Evolutionary conservation across 2,329 filamentous ascomycete species (phyloP).

Genomic region (Fusarium penzigii): DNA sequence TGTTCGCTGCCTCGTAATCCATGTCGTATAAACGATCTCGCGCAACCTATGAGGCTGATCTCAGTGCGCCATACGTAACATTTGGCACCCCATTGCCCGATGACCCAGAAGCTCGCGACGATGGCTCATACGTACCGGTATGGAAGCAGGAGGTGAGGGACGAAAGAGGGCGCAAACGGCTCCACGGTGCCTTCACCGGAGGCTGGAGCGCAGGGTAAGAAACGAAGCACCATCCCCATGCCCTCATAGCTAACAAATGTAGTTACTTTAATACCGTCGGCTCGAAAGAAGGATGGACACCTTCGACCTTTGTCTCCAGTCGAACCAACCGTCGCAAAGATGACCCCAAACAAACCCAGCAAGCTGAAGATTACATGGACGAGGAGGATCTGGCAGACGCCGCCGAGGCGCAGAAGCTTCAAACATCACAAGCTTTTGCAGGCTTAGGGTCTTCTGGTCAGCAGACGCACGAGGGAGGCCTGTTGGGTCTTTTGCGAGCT

Average conservation of each 20-base stretch:
- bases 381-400: constrained; percentile 91
- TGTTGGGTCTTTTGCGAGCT: constrained; percentile 72
- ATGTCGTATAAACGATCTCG: constrained; percentile 84
- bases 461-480: constrained; percentile 51
- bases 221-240: not conserved
- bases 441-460: constrained; percentile 70
- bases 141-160: constrained; percentile 99
- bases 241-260: constrained; percentile 10
- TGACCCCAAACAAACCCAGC: constrained; percentile 55
- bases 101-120: constrained; percentile 77
- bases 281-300: constrained; percentile 97
- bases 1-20: constrained; percentile 17
- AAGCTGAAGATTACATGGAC: constrained; percentile 93
- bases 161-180: constrained; percentile 82
- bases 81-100: constrained; percentile 86
- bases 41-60: constrained; percentile 75
- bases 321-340: constrained; percentile 75
- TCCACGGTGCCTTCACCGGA: constrained; percentile 96
- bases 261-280: constrained; percentile 98
- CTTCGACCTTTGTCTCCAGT: constrained; percentile 88
- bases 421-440: constrained; percentile 73
- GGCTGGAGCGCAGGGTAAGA: constrained; percentile 92
- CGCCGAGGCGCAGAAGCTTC: constrained; percentile 72
- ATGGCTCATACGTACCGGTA: constrained; percentile 89
- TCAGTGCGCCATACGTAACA: constrained; percentile 71